Evolutionary conservation across 768 basidiomycete species (phyloP).

Genomic region (Leccinum fibrillosum): DNA sequence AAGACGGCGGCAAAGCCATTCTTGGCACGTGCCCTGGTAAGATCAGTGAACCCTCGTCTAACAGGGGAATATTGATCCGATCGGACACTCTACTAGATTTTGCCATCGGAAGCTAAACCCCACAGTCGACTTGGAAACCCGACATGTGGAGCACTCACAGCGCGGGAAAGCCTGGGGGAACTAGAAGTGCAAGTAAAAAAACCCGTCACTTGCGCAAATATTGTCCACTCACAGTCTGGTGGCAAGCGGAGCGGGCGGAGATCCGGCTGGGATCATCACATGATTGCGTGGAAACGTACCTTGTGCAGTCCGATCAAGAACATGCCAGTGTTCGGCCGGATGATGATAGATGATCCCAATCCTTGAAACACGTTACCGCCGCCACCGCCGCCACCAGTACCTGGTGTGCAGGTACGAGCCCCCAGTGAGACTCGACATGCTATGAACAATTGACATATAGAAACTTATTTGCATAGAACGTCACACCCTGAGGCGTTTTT

Average conservation of each 20-base stretch:
- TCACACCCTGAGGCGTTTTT: background rate
- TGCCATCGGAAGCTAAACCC: conserved; percentile 45
- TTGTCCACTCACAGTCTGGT: conserved; percentile 51
- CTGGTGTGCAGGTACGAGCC: conserved; percentile 27
- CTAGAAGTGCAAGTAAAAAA: conserved; percentile 28
- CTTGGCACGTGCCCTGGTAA: conserved; percentile 45
- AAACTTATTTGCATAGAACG: background rate
- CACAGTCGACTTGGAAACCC: background rate
- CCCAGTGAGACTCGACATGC: background rate
- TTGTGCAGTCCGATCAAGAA: conserved; percentile 47
- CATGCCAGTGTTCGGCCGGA: conserved; percentile 58
- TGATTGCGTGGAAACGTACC: conserved; percentile 32
- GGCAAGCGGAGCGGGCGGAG: conserved; percentile 60
- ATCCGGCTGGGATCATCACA: background rate
- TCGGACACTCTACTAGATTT: conserved; percentile 54
- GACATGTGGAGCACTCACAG: conserved; percentile 32
- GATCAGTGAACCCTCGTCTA: background rate
- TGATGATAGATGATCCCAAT: conserved; percentile 53
- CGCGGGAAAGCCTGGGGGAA: conserved; percentile 65
- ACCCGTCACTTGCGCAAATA: background rate
- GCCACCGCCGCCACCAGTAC: conserved; percentile 58
- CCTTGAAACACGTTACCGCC: conserved; percentile 49
- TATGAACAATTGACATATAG: background rate
- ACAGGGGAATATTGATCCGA: background rate
- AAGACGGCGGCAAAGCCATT: conserved; percentile 69